Evolutionary conservation across 768 basidiomycete species (phyloP).

Genomic region (Hypholoma fasciculare): DNA sequence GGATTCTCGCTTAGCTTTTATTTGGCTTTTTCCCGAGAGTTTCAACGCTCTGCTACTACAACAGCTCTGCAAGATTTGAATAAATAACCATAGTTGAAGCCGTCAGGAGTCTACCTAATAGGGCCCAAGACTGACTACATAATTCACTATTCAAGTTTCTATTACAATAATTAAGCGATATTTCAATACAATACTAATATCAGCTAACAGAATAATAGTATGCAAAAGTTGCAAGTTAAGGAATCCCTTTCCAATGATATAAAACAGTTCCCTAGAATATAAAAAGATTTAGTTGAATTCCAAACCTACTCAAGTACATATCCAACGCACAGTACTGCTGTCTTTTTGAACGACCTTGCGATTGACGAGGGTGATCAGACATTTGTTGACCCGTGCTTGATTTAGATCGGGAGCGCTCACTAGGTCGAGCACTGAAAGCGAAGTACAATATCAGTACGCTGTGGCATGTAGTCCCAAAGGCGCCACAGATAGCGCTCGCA

Average conservation of each 20-base stretch:
- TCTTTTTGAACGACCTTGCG: conserved; percentile 84
- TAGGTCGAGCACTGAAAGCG: conserved; percentile 65
- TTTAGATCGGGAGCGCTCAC: conserved; percentile 80
- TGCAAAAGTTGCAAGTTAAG: conserved; percentile 19
- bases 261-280: conserved; percentile 58
- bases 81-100: no score
- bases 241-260: conserved; percentile 69
- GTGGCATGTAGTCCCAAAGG: neutral
- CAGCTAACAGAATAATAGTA: no score
- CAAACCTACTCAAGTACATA: neutral
- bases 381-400: conserved; percentile 92
- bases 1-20: no score
- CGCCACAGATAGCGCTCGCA: no score
- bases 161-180: no score
- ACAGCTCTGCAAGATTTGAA: no score
- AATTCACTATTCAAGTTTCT: no score
- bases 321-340: conserved; percentile 50
- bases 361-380: conserved; percentile 87
- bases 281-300: neutral
- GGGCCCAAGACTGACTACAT: no score
- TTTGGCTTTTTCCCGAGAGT: no score
- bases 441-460: neutral
- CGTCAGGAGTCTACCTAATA: no score
- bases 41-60: no score
- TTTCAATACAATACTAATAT: no score